Evolutionary conservation across 805 yeast species (phyloP), one percentile per base, ranked within the genome.

Genomic region (Candida boleticola): DNA sequence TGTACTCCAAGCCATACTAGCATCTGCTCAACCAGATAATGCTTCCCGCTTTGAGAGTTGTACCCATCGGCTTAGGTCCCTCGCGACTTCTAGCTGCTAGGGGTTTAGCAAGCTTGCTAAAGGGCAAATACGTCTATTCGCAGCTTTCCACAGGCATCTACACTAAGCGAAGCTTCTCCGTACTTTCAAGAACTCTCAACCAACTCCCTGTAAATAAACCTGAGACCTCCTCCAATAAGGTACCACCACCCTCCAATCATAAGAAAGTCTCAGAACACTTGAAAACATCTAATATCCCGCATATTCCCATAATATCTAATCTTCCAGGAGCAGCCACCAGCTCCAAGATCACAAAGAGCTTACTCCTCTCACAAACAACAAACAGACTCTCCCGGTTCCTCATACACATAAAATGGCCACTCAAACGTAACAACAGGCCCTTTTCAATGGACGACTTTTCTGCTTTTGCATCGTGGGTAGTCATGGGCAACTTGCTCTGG

Each of bases 401-500:
- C 39, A 53, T 69, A 6, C 75, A 67, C 46, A 53, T 70, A 20
- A 74, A 71, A 53, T 77, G 80, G 78, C 65, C 77, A 0, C 55
- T 77, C 10, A 57, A 73, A 1, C 57, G 81, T 31, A 76, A 74
- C 36, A 69, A 68, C 48, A 55, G 77, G 29, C 76, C 79, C 9
- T 71, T 74, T 44, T 66, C 76, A 23, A 51, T 69, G 13, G 80
- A 76, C 50, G 81, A 77, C 44, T 55, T 76, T 14, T 73, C 78
- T 2, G 82, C 83, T 1, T 74, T 78, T 50, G 62, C 73, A 7
- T 76, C 82, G 3, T 78, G 80, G 80, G 55, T 76, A 10, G 66
- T 78, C 23, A 74, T 78, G 80, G 83, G 82, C 0, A 74, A 77
- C 50, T 58, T 76, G 17, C 54, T 78, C 29, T 77, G 81, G 81